A percentile compares a stretch with the other conserved stretches of the same genome.
Evolutionary conservation across 257 asterid species (phyloP).

Genomic region (Penstemon newberryi): DNA sequence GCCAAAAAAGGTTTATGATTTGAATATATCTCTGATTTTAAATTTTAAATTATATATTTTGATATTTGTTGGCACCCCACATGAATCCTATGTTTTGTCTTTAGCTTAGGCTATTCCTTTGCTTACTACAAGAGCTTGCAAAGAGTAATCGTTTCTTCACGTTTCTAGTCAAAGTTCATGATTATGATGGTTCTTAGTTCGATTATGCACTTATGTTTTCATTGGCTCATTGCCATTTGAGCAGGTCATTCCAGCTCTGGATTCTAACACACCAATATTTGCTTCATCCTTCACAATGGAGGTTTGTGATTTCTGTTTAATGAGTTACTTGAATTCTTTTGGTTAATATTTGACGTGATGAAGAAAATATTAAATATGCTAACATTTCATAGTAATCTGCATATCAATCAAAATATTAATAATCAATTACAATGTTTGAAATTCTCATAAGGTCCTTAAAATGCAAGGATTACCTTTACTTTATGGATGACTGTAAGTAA

Average conservation of each 20-base stretch:
- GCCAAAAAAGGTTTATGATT: neutral
- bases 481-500: slow-evolving; percentile 11
- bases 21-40: slow-evolving; percentile 4
- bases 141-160: slow-evolving; percentile 1
- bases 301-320: slow-evolving; percentile 49
- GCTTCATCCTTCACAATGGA: slow-evolving; percentile 98
- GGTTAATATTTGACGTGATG: slow-evolving; percentile 16
- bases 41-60: slow-evolving; percentile 16
- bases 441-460: slow-evolving; percentile 21
- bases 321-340: slow-evolving; percentile 17
- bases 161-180: slow-evolving; percentile 10
- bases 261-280: slow-evolving; percentile 84
- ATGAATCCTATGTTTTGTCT: slow-evolving; percentile 6
- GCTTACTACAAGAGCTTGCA: slow-evolving; percentile 13
- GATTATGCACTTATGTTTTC: slow-evolving; percentile 19
- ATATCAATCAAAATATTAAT: slow-evolving; percentile 10
- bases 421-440: neutral
- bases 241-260: slow-evolving; percentile 98
- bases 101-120: slow-evolving; percentile 16
- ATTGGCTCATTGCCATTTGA: slow-evolving; percentile 27
- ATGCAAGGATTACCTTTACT: slow-evolving; percentile 11
- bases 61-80: slow-evolving; percentile 12
- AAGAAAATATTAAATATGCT: neutral
- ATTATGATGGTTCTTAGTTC: neutral
- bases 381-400: slow-evolving; percentile 5